Evolutionary conservation across 768 basidiomycete species (phyloP), one percentile per base, ranked within the genome.

Genomic region (Kwoniella sp.): DNA sequence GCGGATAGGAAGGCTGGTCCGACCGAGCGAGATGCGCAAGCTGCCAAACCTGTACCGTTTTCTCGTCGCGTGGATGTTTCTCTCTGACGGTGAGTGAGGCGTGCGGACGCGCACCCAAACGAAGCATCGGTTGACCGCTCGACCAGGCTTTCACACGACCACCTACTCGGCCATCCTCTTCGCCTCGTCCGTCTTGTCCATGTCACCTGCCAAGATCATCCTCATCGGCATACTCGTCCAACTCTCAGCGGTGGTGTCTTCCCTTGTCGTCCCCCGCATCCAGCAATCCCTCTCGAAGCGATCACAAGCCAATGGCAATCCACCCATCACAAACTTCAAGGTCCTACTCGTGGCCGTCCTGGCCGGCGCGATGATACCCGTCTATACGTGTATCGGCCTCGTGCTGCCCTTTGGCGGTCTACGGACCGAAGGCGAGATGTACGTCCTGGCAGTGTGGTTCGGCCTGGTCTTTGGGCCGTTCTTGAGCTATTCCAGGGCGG

Each of bases 131-230:
- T 17, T 11, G 23, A 36, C 3, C 17, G 29, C 3, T 14, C n/a
- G 11, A 41, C 40, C 40, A 89, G 88, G 85, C 1, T 91, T 92
- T 74, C 88, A 91, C 2, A 95, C 92, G 0, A 86, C 95, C 39
- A 90, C 89, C 0, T 88, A 88, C 0, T 89, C 89, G 0, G 88
- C 93, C 0, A 81, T 96, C 48, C 80, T 99, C 0, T 96, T 93
- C 65, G 91, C 83, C 0, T 95, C 93, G 70, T 93, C 91, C 1
- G 79, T 84, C 0, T 80, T 96, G 15, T 79, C 84, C 63, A 89
- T 99, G 86, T 76, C 81, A 0, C 69, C 91, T 0, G 83, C 85
- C 0, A 80, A 85, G 0, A 82, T 93, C 42, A 82, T 91, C 48
- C 76, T 90, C 57, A 80, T 93, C 33, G 88, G 88, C 6, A 80